Base-by-base conservation (phyloP, 2,329 filamentous ascomycete genomes). In the Lachnellula suecica region DNA sequence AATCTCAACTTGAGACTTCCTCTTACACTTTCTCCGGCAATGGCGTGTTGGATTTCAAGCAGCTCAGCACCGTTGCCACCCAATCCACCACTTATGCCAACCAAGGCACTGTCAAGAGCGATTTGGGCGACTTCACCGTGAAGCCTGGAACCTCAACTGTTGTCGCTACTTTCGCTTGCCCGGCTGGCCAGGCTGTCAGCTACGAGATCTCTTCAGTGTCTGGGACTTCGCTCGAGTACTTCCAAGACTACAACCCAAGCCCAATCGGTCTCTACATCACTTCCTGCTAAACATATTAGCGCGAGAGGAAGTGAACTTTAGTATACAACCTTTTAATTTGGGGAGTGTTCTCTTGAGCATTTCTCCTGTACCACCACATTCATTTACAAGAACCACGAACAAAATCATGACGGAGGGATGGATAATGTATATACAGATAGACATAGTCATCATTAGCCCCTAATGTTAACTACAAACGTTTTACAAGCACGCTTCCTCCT, bases 231-330 rank as follows among this genome's bases (percentile, higher is more conserved):
- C 66, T 88, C 37, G 69, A 77, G 49, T 88, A 79, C 69, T 85
- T 87, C 72, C 77, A 88, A 70, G 82, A 87, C 64, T 85, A 72
- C 61, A 85, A 84, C 62, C 71, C 70, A 9, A 68, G 67, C 31
- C 70, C 72, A 34, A 66, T 74, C 46, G 72, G 72, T 13, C 50
- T 74, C 52, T 73, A 68, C 58, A 68, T 74, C 35, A 70, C 67
- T 8, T 66, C 60, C 29, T 58, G 52, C 38, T 59, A 56, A 52
- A 37, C 47, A 27, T 10, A 37, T 40, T 40, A 10, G 37, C 17
- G 17, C 6, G 10, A 40, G 31, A n/a, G 11, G 2, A 8, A 22
- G 29, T 8, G 29, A 31, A 31, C 29, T 8, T 31, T 19, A 22
- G 11, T 4, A 9, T 2, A 19, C 15, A 19, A 8, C 10, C 17